Conservation (phyloP, 225 moss, liverwort and hornwort species). For the Anthoceros angustus region DNA sequence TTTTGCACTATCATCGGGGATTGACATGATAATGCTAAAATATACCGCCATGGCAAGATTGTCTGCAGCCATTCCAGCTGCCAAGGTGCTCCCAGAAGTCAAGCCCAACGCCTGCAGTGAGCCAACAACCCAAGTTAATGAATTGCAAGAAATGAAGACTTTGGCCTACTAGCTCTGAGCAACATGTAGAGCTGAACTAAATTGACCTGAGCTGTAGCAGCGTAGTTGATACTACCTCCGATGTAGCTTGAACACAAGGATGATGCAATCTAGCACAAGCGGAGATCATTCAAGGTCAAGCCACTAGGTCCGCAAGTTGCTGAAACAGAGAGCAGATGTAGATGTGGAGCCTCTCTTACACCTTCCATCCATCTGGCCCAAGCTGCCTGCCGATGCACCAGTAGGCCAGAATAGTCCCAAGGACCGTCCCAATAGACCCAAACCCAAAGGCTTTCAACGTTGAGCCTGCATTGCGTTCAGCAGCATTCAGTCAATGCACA, state of each 20-base stretch:
- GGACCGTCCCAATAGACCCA: slow-evolving; percentile 71
- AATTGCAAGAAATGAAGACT: neutral
- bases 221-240: slow-evolving; percentile 83
- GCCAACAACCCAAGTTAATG: slow-evolving; percentile 3
- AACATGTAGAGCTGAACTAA: neutral
- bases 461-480: slow-evolving; percentile 25
- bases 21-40: slow-evolving; percentile 74
- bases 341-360: slow-evolving; percentile 5
- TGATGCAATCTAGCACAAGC: slow-evolving; percentile 48
- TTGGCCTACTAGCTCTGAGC: slow-evolving; percentile 6
- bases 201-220: slow-evolving; percentile 49
- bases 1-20: slow-evolving; percentile 36
- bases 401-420: slow-evolving; percentile 73
- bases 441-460: slow-evolving; percentile 82
- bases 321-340: neutral
- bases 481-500: neutral
- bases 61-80: slow-evolving; percentile 98
- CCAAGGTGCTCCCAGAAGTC: slow-evolving; percentile 60
- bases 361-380: slow-evolving; percentile 88
- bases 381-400: slow-evolving; percentile 48
- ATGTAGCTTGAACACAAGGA: slow-evolving; percentile 86
- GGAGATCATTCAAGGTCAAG: slow-evolving; percentile 3
- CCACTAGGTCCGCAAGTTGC: neutral
- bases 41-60: slow-evolving; percentile 91
- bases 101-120: slow-evolving; percentile 49